A percentile compares a stretch with the other conserved stretches of the same genome.
Evolutionary conservation across 495 filamentous ascomycete genomes (phyloP).

Genomic region (Penicillium odoratum): DNA sequence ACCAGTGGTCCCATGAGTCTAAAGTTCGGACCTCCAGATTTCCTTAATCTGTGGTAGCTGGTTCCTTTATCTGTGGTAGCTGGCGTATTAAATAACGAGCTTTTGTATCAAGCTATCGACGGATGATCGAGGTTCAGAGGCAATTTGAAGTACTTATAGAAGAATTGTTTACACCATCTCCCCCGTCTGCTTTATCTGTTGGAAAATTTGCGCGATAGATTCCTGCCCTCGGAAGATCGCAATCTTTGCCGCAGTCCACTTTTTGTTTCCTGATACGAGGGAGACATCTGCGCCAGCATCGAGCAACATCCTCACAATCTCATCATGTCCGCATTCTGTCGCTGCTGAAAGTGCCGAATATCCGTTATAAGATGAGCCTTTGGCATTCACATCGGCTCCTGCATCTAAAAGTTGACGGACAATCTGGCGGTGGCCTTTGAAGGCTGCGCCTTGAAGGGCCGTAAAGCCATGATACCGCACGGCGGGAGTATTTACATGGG

Average conservation of each 20-base stretch:
- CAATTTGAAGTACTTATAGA: too few relatives aligned
- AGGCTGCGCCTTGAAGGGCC: conserved; percentile 11
- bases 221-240: conserved; percentile 6
- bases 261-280: conserved; percentile 7
- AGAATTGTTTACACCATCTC: too few relatives aligned
- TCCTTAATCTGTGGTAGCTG: too few relatives aligned
- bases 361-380: conserved; percentile 10
- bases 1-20: too few relatives aligned
- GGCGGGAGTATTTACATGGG: conserved; percentile 5
- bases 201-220: conserved; percentile 1
- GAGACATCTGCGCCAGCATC: conserved; percentile 10
- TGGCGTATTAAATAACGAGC: too few relatives aligned
- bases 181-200: background rate
- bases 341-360: conserved; percentile 15
- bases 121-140: too few relatives aligned
- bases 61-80: too few relatives aligned
- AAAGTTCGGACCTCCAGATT: too few relatives aligned
- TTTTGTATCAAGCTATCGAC: too few relatives aligned
- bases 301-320: conserved; percentile 12
- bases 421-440: background rate
- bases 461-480: conserved; percentile 9
- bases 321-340: conserved; percentile 11
- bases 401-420: conserved; percentile 6
- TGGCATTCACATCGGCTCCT: conserved; percentile 11
- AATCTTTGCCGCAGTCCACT: conserved; percentile 11